Base-by-base conservation (phyloP, 1,139 yeast genomes). In the Sporopachydermia cereana region DNA sequence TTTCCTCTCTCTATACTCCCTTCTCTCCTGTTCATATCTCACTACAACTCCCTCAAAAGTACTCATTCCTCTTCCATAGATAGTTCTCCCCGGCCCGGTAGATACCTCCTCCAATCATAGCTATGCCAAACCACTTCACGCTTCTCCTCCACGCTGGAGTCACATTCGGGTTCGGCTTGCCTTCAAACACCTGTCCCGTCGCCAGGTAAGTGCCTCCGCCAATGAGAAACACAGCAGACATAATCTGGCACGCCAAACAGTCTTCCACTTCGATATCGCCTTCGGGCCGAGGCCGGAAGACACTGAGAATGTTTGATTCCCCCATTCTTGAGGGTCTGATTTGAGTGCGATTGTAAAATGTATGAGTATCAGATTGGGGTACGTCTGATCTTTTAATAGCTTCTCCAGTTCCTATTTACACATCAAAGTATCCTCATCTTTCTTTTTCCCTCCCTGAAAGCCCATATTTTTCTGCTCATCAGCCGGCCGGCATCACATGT, bases 161-260 rank as follows among this genome's bases (percentile, higher is more conserved):
- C 23, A 56, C 59, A 22, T 2, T 63, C 57, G 52, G 54, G 51
- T 41, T 61, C 58, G 29, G 52, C 51, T 48, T 66, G 68, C 43
- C 59, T 61, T 60, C 60, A 54, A 76, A 76, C 1, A 78, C 76
- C 45, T 64, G 60, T 7, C 79, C 79, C 41, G 72, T 61, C 18
- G 69, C 68, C 50, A 81, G 67, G 59, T 78, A 81, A 0, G 69
- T 58, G 24, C 89, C 91, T 4, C 79, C 79, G 3, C 68, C 75
- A 1, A 79, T 48, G 41, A 78, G 68, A 21, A 77, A 70, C 7
- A 70, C 57, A 1, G 84, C 69, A 41, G 82, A 80, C 63, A 79
- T 72, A 2, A 77, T 58, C 48, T 81, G 79, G 54, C 93, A 82
- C 2, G 80, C 75, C 1, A 78, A 53, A 54, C 93, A 82, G 46